These are phyloP conservation scores for Coemansia sp. DNA, from an alignment of 192 early-diverging fungal genomes.

Conservation along the genomic window DNA sequence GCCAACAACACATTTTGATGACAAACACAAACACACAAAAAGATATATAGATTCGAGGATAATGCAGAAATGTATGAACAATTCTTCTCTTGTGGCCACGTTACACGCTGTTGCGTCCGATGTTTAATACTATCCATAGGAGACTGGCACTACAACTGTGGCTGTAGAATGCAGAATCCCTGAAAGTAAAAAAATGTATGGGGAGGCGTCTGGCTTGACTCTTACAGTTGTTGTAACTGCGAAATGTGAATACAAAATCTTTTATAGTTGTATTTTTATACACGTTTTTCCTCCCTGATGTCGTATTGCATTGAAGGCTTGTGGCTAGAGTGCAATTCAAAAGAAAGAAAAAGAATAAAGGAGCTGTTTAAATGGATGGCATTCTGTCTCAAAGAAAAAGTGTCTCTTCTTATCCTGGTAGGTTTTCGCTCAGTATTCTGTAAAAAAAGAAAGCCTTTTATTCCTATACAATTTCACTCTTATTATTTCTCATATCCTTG, in stretches of 20 bases:
- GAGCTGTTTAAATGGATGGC: background rate
- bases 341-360: background rate
- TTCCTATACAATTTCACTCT: too few relatives aligned
- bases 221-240: constrained; percentile 5
- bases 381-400: background rate
- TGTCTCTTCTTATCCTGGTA: background rate
- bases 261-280: background rate
- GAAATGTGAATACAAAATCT: background rate
- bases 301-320: constrained; percentile 4
- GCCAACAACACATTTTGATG: background rate
- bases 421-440: too few relatives aligned
- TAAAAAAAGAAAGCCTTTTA: too few relatives aligned
- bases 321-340: constrained; percentile 4
- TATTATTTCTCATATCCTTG: too few relatives aligned
- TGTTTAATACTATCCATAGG: constrained; percentile 1
- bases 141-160: background rate
- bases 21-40: background rate
- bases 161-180: constrained; percentile 12
- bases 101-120: background rate
- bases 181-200: constrained; percentile 8
- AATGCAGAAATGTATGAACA: background rate
- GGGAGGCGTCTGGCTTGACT: constrained; percentile 8
- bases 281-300: constrained; percentile 5
- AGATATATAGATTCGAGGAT: background rate
- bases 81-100: background rate